phyloP scores from a whole-genome alignment of 2,329 filamentous ascomycete genomes.

The Arthrocladium fulminans region DNA sequence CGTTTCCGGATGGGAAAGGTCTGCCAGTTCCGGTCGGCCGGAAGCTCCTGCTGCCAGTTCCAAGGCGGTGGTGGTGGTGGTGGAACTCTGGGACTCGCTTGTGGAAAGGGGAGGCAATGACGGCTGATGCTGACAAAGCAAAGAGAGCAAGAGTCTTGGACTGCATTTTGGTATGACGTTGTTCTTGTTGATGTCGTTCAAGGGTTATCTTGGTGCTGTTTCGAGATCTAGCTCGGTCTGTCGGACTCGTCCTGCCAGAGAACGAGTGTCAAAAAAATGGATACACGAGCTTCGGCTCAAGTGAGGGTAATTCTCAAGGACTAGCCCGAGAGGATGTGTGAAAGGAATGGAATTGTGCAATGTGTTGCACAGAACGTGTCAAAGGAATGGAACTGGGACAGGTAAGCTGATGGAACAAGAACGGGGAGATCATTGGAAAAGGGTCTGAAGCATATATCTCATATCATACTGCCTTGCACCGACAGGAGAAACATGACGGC shows the following conservation, averaged over 20 bases:
- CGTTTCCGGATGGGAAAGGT: slow-evolving; percentile 3
- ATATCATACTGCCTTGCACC: not conserved
- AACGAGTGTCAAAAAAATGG: slow-evolving; percentile 10
- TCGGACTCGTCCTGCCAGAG: slow-evolving; percentile 8
- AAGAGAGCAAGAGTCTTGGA: slow-evolving; percentile 18
- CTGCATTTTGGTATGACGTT: slow-evolving; percentile 20
- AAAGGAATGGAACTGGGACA: slow-evolving; percentile 21
- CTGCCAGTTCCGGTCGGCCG: not conserved
- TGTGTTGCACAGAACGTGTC: slow-evolving; percentile 25
- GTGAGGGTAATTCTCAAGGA: slow-evolving; percentile 18
- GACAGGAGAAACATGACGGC: slow-evolving; percentile 4
- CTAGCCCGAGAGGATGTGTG: slow-evolving; percentile 18
- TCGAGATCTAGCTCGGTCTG: slow-evolving; percentile 5
- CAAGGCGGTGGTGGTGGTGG: slow-evolving; percentile 18
- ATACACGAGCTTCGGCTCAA: slow-evolving; percentile 24
- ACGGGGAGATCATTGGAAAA: slow-evolving; percentile 12
- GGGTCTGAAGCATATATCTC: slow-evolving; percentile 18
- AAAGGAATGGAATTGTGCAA: slow-evolving; percentile 22
- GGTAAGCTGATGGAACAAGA: slow-evolving; percentile 16
- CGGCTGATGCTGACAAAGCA: slow-evolving; percentile 19
- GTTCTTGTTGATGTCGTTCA: slow-evolving; percentile 4
- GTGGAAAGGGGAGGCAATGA: slow-evolving; percentile 17
- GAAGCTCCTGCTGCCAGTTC: slow-evolving; percentile 6
- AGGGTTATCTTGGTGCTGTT: slow-evolving; percentile 6
- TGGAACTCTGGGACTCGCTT: slow-evolving; percentile 9